phyloP scores from a whole-genome alignment of 768 basidiomycete genomes.

The Lactarius evosmus region DNA sequence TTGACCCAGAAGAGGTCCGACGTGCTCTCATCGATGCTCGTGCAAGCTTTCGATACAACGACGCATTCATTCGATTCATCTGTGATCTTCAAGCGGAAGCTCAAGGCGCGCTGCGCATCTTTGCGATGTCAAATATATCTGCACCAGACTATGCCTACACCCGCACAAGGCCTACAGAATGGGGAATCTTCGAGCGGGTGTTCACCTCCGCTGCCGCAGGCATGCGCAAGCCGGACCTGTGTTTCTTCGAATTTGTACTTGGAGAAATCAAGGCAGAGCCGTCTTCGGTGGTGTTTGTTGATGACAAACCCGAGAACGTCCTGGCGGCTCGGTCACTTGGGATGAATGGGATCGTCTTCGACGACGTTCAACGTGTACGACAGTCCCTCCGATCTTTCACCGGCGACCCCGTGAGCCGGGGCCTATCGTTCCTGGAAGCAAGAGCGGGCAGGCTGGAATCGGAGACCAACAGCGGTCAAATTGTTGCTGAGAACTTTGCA shows the following conservation, averaged over 20 bases:
- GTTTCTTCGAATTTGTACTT: conserved; percentile 53
- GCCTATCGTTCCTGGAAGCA: conserved; percentile 39
- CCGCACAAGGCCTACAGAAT: conserved; percentile 44
- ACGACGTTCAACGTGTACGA: conserved; percentile 40
- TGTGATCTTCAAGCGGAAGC: conserved; percentile 44
- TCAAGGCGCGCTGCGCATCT: conserved; percentile 40
- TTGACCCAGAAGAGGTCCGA: conserved; percentile 41
- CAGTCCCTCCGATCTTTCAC: conserved; percentile 47
- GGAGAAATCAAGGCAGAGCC: conserved; percentile 46
- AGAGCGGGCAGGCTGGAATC: conserved; percentile 45
- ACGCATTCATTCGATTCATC: conserved; percentile 45
- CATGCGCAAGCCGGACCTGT: conserved; percentile 55
- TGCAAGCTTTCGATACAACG: conserved; percentile 45
- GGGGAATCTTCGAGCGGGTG: conserved; percentile 47
- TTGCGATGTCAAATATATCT: conserved; percentile 61
- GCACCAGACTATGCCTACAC: conserved; percentile 48
- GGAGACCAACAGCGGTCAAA: conserved; percentile 42
- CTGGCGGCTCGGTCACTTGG: conserved; percentile 55
- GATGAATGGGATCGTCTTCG: conserved; percentile 52
- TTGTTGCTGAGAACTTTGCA: conserved; percentile 52
- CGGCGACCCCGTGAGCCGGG: conserved; percentile 47
- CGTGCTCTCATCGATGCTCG: conserved; percentile 48
- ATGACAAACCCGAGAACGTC: conserved; percentile 60
- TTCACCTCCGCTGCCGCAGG: conserved; percentile 52
- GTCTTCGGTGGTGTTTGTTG: conserved; percentile 49